Percentiles rank a stretch among this genome's conserved stretches.
phyloP scores from a whole-genome alignment of 352 stramenopile species.

The Globisporangium splendens region DNA sequence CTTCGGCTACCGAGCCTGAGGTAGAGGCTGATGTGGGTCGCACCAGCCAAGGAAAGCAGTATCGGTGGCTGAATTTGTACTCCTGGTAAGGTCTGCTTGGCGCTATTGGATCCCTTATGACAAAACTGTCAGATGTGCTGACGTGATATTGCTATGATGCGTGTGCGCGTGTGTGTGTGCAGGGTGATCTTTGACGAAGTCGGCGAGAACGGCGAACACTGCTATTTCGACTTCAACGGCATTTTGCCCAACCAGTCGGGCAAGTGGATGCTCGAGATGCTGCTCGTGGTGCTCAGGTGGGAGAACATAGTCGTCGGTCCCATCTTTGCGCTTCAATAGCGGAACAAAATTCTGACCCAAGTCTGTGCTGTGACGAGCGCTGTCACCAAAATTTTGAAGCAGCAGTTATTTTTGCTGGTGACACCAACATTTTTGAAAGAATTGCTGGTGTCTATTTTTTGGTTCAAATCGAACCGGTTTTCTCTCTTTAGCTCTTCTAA shows the following conservation, averaged over 20 bases:
- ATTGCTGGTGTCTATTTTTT: too few species aligned
- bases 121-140: neutral
- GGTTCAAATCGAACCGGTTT: too few species aligned
- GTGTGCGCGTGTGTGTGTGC: too few species aligned
- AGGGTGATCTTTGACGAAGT: constrained; percentile 51
- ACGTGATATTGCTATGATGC: neutral
- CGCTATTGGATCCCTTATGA: neutral
- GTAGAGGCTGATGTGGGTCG: neutral
- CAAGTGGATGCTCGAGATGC: constrained; percentile 60
- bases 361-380: too few species aligned
- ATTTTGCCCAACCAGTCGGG: constrained; percentile 32
- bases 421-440: too few species aligned
- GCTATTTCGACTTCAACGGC: constrained; percentile 45
- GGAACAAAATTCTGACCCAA: too few species aligned
- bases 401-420: too few species aligned
- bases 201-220: constrained; percentile 23
- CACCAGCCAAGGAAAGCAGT: neutral
- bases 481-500: too few species aligned
- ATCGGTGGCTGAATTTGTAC: constrained; percentile 49
- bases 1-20: neutral
- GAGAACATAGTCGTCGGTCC: constrained; percentile 40
- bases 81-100: constrained; percentile 41
- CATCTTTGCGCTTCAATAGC: neutral
- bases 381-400: too few species aligned
- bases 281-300: constrained; percentile 56